phyloP scores from a whole-genome alignment of 2,329 filamentous ascomycete species.

The Aspergillus pseudotamarii region DNA sequence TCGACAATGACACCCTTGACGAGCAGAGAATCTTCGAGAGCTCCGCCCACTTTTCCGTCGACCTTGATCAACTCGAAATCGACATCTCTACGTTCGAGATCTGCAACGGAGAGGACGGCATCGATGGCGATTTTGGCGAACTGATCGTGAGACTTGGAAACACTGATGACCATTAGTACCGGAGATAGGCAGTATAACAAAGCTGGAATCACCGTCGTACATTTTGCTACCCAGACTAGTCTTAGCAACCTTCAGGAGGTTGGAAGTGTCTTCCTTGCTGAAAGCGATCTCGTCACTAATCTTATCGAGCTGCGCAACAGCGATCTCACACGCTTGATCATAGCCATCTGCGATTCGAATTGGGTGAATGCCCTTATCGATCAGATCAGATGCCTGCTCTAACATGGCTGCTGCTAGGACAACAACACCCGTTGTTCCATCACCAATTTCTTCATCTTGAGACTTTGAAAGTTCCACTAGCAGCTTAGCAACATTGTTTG shows the following conservation, averaged over 20 bases:
- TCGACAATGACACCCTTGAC: slow-evolving; percentile 98
- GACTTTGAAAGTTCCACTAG: slow-evolving; percentile 97
- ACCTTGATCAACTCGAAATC: slow-evolving; percentile 99
- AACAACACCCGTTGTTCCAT: slow-evolving; percentile 96
- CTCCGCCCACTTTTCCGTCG: slow-evolving; percentile 93
- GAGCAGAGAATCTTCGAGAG: slow-evolving; percentile 88
- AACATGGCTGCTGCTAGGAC: slow-evolving; percentile 92
- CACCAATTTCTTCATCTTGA: slow-evolving; percentile 97
- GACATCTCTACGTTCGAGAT: slow-evolving; percentile 93
- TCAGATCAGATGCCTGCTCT: slow-evolving; percentile 94
- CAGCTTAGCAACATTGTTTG: slow-evolving; percentile 96
- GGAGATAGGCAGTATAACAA: neutral
- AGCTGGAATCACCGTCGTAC: slow-evolving; percentile 33
- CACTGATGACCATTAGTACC: slow-evolving; percentile 44
- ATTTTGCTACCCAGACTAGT: slow-evolving; percentile 98
- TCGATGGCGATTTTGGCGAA: slow-evolving; percentile 97
- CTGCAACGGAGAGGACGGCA: slow-evolving; percentile 92
- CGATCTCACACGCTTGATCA: slow-evolving; percentile 96
- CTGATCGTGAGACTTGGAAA: slow-evolving; percentile 97
- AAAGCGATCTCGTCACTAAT: slow-evolving; percentile 94
- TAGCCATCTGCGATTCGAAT: slow-evolving; percentile 98
- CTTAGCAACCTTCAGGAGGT: slow-evolving; percentile 91
- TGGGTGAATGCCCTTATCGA: slow-evolving; percentile 99
- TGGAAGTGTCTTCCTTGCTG: slow-evolving; percentile 74
- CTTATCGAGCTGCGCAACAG: slow-evolving; percentile 85